Conservation (phyloP, 2,329 filamentous ascomycete species). For the Cadophora sp. region DNA sequence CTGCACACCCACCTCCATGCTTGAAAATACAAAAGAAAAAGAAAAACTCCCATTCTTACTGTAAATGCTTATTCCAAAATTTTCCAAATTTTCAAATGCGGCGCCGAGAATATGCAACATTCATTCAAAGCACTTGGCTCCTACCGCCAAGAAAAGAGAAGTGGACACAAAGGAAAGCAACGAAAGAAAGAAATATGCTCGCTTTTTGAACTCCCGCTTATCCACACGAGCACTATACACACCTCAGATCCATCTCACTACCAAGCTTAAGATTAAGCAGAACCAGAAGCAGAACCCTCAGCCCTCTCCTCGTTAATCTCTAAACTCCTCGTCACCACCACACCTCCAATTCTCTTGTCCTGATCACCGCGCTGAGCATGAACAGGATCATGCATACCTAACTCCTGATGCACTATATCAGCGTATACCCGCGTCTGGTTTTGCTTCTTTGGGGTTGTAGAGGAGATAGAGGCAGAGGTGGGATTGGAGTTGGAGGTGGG, state of each 20-base stretch:
- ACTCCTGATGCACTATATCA: constrained; percentile 6
- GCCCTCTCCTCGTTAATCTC: constrained; percentile 24
- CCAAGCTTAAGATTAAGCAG: too few species aligned
- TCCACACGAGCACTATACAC: too few species aligned
- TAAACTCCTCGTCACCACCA: constrained; percentile 22
- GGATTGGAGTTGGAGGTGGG: too few species aligned
- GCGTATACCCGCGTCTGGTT: constrained; percentile 1
- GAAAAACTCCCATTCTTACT: too few species aligned
- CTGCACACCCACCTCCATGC: too few species aligned
- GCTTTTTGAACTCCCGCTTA: not conserved
- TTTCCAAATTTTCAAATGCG: not conserved
- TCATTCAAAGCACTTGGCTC: not conserved
- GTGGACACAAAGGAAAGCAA: not conserved
- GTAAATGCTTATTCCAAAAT: too few species aligned
- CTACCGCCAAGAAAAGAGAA: not conserved
- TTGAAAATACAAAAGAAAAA: too few species aligned
- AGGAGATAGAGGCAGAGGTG: not conserved
- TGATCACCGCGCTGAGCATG: not conserved
- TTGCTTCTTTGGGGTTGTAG: not conserved
- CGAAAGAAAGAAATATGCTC: not conserved
- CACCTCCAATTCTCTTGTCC: not conserved
- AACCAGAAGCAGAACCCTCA: not conserved
- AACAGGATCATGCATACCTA: constrained; percentile 5
- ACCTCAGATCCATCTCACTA: too few species aligned
- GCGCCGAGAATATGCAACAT: not conserved